These are phyloP conservation scores for Sporisorium reilianum DNA, from an alignment of 1,284 basidiomycete species.

Conservation along the genomic window DNA sequence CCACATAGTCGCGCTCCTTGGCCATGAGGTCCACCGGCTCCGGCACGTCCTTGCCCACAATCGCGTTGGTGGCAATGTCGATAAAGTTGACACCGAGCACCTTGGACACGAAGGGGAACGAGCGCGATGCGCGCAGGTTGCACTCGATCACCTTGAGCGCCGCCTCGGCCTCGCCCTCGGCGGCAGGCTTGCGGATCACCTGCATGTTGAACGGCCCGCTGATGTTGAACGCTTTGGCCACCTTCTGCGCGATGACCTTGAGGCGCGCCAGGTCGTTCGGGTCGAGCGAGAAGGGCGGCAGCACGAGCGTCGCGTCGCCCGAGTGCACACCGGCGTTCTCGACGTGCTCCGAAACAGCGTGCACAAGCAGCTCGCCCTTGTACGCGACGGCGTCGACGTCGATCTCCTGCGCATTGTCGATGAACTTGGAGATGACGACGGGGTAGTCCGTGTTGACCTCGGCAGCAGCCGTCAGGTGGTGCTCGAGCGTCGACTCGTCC, in stretches of 20 bases:
- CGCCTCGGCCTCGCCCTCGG: conserved; percentile 74
- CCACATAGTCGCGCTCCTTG: conserved; percentile 88
- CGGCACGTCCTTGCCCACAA: conserved; percentile 88
- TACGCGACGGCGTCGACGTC: conserved; percentile 97
- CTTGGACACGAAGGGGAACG: conserved; percentile 99
- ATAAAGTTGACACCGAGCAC: conserved; percentile 97
- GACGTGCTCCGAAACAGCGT: conserved; percentile 97
- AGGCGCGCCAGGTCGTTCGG: conserved; percentile 84
- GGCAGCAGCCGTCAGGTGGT: conserved; percentile 93
- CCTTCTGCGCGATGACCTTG: conserved; percentile 92
- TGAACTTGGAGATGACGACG: conserved; percentile 98
- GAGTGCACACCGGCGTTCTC: conserved; percentile 99
- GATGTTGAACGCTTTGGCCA: conserved; percentile 93
- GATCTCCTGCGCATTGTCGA: conserved; percentile 96
- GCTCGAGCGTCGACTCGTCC: conserved; percentile 87
- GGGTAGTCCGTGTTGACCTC: conserved; percentile 96
- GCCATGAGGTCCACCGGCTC: conserved; percentile 94
- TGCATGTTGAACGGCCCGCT: conserved; percentile 99
- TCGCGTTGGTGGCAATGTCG: conserved; percentile 91
- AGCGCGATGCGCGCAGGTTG: conserved; percentile 95
- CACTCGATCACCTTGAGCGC: conserved; percentile 98
- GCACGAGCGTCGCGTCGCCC: conserved; percentile 95
- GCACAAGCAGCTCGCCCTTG: conserved; percentile 91
- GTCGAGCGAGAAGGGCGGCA: conserved; percentile 90
- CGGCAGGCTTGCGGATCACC: conserved; percentile 86